Conservation (phyloP, 345 rosid genomes). For the Nephelium lappaceum region DNA sequence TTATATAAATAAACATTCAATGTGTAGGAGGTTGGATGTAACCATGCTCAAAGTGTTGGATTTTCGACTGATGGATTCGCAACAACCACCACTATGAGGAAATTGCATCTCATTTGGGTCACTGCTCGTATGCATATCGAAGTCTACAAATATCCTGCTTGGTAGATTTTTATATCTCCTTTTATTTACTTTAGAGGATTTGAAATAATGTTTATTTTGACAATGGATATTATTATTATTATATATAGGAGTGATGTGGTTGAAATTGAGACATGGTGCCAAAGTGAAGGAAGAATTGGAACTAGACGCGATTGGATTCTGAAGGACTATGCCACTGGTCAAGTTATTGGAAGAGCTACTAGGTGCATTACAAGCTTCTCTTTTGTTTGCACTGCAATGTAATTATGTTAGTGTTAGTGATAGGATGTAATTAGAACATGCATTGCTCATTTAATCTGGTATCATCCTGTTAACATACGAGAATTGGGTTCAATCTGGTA, state of each 20-base stretch:
- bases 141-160: conserved; percentile 88
- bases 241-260: conserved; percentile 83
- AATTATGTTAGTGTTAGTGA: not conserved
- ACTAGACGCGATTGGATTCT: conserved; percentile 96
- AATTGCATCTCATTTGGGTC: conserved; percentile 99
- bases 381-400: not conserved
- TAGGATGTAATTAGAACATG: not conserved
- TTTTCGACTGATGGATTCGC: conserved; percentile 94
- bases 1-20: too few relatives aligned
- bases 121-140: conserved; percentile 98
- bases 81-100: conserved; percentile 81
- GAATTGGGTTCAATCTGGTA: not conserved
- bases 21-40: conserved; percentile 87
- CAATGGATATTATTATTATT: not conserved
- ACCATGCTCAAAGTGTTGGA: conserved; percentile 89
- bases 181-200: not conserved
- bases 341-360: conserved; percentile 93
- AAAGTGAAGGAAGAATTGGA: conserved; percentile 89
- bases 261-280: conserved; percentile 98
- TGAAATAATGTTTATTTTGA: not conserved
- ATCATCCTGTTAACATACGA: not conserved
- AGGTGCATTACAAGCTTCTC: conserved; percentile 45
- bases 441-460: not conserved
- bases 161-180: conserved; percentile 44
- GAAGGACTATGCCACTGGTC: conserved; percentile 61